Conservation (phyloP, 306 rosid species). For the Cicer bijugum region DNA sequence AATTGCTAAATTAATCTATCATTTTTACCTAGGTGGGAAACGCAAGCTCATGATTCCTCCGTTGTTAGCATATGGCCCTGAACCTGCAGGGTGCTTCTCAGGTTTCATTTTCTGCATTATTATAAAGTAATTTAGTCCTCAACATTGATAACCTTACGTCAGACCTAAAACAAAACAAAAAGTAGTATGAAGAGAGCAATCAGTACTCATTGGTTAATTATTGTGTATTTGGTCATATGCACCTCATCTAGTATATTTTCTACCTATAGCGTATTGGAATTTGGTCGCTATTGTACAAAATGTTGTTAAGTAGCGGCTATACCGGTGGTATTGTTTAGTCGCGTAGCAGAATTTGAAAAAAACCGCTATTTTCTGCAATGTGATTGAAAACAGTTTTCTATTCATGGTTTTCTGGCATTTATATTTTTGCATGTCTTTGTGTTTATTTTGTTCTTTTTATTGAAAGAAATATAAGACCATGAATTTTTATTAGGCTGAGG, state of each 20-base stretch:
- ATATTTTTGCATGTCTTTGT: neutral
- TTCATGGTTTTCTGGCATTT: neutral
- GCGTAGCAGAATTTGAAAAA: neutral
- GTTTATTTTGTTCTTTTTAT: neutral
- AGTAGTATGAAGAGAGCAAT: slow-evolving; percentile 12
- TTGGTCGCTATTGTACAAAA: neutral
- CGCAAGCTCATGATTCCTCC: slow-evolving; percentile 88
- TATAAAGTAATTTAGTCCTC: slow-evolving; percentile 17
- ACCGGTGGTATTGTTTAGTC: neutral
- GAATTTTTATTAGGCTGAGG: neutral
- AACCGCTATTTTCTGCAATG: neutral
- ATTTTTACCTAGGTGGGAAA: slow-evolving; percentile 72
- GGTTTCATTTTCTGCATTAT: slow-evolving; percentile 50
- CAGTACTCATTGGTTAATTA: slow-evolving; percentile 3
- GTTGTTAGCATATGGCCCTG: slow-evolving; percentile 91
- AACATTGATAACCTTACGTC: slow-evolving; percentile 16
- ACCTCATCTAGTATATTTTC: neutral
- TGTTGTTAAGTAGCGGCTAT: neutral
- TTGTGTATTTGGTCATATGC: slow-evolving; percentile 5
- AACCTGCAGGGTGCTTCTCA: slow-evolving; percentile 96
- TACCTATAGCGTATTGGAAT: neutral
- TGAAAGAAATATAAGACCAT: neutral
- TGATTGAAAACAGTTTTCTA: neutral
- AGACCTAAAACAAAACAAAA: neutral
- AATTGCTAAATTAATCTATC: slow-evolving; percentile 24